Evolutionary conservation across 176 grass and related monocot species (phyloP).

Genomic region (Triticum urartu): DNA sequence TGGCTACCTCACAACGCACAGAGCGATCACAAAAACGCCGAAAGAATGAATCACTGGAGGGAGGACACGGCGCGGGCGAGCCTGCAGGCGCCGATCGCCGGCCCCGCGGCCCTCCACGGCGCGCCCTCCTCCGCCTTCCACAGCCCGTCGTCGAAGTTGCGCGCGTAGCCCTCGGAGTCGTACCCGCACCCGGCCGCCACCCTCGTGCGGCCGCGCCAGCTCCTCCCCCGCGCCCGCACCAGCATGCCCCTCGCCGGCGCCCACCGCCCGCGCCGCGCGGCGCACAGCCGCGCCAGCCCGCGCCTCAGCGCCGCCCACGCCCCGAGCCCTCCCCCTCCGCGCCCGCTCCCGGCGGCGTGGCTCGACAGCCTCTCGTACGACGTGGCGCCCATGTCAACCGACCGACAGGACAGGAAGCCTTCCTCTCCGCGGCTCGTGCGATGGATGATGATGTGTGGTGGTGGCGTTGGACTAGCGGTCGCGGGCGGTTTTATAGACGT

Average conservation of each 20-base stretch:
- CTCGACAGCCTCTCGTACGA: slow-evolving; percentile 29
- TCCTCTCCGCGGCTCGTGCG: background rate
- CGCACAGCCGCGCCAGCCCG: slow-evolving; percentile 22
- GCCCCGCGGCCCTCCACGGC: slow-evolving; percentile 33
- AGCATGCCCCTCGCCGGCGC: background rate
- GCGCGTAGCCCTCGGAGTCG: slow-evolving; percentile 51
- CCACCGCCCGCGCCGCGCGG: background rate
- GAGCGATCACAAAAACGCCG: background rate
- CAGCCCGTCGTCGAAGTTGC: slow-evolving; percentile 63
- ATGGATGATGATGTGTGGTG: background rate
- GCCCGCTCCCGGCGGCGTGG: background rate
- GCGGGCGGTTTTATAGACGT: slow-evolving; percentile 23
- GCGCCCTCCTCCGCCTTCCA: slow-evolving; percentile 63
- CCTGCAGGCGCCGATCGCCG: slow-evolving; percentile 28
- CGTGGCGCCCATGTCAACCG: slow-evolving; percentile 16
- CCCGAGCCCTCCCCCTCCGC: background rate
- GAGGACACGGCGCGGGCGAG: background rate
- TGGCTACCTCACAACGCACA: no score
- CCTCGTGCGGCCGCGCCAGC: background rate
- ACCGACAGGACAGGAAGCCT: no score
- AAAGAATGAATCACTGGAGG: background rate
- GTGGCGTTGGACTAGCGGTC: background rate
- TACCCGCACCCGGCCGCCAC: slow-evolving; percentile 42
- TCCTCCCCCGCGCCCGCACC: background rate
- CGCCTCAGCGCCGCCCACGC: slow-evolving; percentile 25